phyloP scores from a whole-genome alignment of 805 yeast species.

The Kazachstania taianensis region DNA sequence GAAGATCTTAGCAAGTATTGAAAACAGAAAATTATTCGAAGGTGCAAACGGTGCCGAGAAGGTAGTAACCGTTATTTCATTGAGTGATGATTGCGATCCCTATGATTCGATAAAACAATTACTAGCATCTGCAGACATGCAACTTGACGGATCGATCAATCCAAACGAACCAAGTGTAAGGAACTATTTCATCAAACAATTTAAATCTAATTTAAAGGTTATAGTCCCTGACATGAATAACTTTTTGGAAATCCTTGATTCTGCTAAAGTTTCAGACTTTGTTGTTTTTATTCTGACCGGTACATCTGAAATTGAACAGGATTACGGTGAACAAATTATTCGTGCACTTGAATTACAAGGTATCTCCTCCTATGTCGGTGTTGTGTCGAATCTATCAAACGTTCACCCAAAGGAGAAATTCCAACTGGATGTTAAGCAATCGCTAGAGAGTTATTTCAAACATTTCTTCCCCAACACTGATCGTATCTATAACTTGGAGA shows the following conservation, averaged over 20 bases:
- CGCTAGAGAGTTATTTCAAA: slow-evolving; percentile 52
- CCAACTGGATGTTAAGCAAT: slow-evolving; percentile 58
- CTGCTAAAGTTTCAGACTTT: slow-evolving; percentile 82
- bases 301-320: slow-evolving; percentile 64
- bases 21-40: slow-evolving; percentile 62
- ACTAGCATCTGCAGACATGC: slow-evolving; percentile 32
- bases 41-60: slow-evolving; percentile 76
- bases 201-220: slow-evolving; percentile 62
- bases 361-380: slow-evolving; percentile 71
- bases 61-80: slow-evolving; percentile 68
- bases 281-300: slow-evolving; percentile 88
- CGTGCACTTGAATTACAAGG: slow-evolving; percentile 90
- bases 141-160: slow-evolving; percentile 29
- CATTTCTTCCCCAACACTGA: slow-evolving; percentile 79
- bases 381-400: slow-evolving; percentile 59
- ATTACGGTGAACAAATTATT: slow-evolving; percentile 78
- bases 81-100: slow-evolving; percentile 60
- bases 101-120: slow-evolving; percentile 44
- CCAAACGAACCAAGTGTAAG: slow-evolving; percentile 31
- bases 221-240: slow-evolving; percentile 62
- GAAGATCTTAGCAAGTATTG: slow-evolving; percentile 53
- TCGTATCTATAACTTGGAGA: slow-evolving; percentile 62
- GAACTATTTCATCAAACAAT: slow-evolving; percentile 47
- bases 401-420: slow-evolving; percentile 65
- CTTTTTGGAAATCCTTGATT: slow-evolving; percentile 65